Conservation (phyloP, 2,329 filamentous ascomycete species). For the Cladosporium colombiae region DNA sequence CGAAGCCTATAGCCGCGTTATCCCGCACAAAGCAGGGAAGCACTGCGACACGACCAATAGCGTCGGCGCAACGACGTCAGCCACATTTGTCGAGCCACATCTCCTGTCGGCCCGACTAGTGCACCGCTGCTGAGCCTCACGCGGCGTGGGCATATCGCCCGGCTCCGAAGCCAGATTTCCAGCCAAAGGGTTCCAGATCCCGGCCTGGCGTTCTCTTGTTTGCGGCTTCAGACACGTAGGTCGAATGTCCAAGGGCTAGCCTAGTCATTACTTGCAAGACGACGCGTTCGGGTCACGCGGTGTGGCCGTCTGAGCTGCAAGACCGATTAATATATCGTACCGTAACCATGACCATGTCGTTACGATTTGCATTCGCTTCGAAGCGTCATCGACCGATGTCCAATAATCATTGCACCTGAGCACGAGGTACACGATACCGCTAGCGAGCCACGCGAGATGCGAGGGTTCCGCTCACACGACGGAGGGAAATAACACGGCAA, state of each 20-base stretch:
- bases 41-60: neutral
- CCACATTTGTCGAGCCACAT: neutral
- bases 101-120: conserved; percentile 11
- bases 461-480: neutral
- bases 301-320: neutral
- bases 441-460: neutral
- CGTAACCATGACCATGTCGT: neutral
- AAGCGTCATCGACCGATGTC: conserved; percentile 1
- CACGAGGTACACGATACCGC: neutral
- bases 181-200: neutral
- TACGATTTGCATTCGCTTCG: neutral
- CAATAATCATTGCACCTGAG: neutral
- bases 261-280: neutral
- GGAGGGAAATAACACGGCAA: neutral
- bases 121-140: neutral
- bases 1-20: neutral
- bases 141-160: conserved; percentile 2
- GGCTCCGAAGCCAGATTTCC: conserved; percentile 2
- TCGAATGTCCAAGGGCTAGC: neutral
- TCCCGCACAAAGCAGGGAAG: neutral
- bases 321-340: neutral
- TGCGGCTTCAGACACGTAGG: neutral
- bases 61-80: neutral
- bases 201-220: neutral
- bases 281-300: neutral